Evolutionary conservation across 2,329 filamentous ascomycete genomes (phyloP), one percentile per base, ranked within the genome.

Genomic region (Pseudopyrenochaeta lycopersici): DNA sequence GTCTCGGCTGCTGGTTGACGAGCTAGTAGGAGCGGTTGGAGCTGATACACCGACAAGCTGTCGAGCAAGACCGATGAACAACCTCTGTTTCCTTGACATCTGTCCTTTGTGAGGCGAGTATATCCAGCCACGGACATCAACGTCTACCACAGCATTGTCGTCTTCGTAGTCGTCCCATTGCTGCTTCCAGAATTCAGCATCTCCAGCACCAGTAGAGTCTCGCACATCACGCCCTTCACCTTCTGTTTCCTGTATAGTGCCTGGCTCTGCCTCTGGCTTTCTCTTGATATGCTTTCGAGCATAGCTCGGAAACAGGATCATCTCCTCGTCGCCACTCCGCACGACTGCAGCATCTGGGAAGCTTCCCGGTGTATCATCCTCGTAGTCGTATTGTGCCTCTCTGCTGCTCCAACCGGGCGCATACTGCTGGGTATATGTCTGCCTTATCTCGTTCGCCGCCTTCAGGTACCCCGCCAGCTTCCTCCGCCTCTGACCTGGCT

Each of bases 281-380:
- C 62, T 69, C 62, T 80, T 88, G 30, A 85, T 75, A 72, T 96
- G 89, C 56, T 83, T 83, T 70, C 93, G 88, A 7, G 91, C 92
- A 73, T 99, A 99, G 47, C 92, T 97, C 0, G 95, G 95, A 64
- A 99, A 99, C 20, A 99, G 74, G 9, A 99, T 86, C 88, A 99
- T 91, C 78, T 98, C 91, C 73, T 97, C 92, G 55, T 92, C 86
- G 11, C 91, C 93, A 56, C 87, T 88, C 10, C 87, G 85, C 14
- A 90, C 85, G 54, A 97, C 90, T n/a, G 89, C 86, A 15, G 91
- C 90, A 63, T 97, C 89, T 0, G 92, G 91, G 68, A 96, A 97
- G 1, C 89, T 86, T 0, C 89, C 90, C 0, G 91, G 89, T 27
- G 91, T 90, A 21, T 79, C 73, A 35, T 75, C 74, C 20, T 73